These are phyloP conservation scores for Dipteronia sinensis DNA, from an alignment of 345 rosid genomes.

Conservation along the genomic window DNA sequence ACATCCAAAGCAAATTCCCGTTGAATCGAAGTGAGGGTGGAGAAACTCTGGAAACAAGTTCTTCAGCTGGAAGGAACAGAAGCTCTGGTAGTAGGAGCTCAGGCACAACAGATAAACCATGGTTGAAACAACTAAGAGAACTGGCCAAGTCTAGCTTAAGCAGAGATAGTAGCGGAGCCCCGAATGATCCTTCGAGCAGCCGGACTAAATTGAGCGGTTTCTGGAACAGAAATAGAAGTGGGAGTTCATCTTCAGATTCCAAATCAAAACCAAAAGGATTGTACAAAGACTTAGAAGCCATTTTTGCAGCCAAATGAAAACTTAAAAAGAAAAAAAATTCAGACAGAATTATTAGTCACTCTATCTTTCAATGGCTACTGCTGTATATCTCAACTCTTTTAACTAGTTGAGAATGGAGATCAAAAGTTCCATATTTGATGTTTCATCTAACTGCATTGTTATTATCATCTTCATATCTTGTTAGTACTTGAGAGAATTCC, in stretches of 20 bases:
- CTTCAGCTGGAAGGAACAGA: slow-evolving; percentile 48
- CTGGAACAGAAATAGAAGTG: slow-evolving; percentile 65
- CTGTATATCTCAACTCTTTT: background rate
- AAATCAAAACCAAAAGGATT: slow-evolving; percentile 57
- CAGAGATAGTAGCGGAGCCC: slow-evolving; percentile 47
- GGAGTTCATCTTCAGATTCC: slow-evolving; percentile 61
- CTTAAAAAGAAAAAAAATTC: background rate
- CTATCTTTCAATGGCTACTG: background rate
- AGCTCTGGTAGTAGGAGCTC: slow-evolving; percentile 67
- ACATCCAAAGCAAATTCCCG: slow-evolving; percentile 49
- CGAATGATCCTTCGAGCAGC: slow-evolving; percentile 79
- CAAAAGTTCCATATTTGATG: background rate
- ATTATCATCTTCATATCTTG: too few relatives aligned
- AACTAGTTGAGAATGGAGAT: background rate
- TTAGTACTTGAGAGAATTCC: background rate
- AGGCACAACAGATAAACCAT: slow-evolving; percentile 58
- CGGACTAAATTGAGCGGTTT: slow-evolving; percentile 67
- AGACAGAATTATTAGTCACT: background rate
- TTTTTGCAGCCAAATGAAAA: slow-evolving; percentile 71
- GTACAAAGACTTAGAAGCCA: slow-evolving; percentile 80
- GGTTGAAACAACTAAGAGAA: slow-evolving; percentile 76
- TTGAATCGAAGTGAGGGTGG: slow-evolving; percentile 24
- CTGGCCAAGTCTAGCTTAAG: slow-evolving; percentile 82
- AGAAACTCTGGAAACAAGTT: slow-evolving; percentile 37
- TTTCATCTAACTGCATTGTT: background rate